Conservation (phyloP, 805 yeast species). For the Jamesozyma gamospora region DNA sequence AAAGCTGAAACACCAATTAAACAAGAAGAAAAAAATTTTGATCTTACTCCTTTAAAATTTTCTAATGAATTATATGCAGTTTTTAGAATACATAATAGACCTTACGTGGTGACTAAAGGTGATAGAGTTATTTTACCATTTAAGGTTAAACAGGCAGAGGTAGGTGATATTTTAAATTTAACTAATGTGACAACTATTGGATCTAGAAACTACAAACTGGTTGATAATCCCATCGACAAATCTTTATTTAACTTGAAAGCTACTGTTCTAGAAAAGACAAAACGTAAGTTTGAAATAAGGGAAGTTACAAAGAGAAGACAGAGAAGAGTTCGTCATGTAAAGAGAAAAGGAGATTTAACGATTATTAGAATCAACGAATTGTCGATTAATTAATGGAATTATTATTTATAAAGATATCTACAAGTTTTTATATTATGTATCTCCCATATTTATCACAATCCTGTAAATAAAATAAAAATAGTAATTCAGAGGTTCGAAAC, state of each 20-base stretch:
- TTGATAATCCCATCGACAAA: constrained; percentile 46
- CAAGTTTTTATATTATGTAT: not conserved
- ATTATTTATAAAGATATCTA: no score
- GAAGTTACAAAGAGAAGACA: constrained; percentile 73
- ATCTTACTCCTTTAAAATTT: constrained; percentile 53
- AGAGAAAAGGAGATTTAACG: constrained; percentile 64
- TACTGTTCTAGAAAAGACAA: constrained; percentile 76
- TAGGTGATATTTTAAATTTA: constrained; percentile 74
- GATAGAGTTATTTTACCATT: constrained; percentile 76
- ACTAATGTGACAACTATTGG: constrained; percentile 76
- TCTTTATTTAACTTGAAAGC: constrained; percentile 55
- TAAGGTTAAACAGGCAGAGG: constrained; percentile 59
- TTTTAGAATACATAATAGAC: constrained; percentile 69
- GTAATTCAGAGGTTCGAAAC: not conserved
- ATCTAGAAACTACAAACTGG: constrained; percentile 66
- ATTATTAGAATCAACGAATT: constrained; percentile 68
- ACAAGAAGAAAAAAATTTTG: constrained; percentile 13
- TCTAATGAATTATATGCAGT: constrained; percentile 71
- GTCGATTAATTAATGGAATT: constrained; percentile 33
- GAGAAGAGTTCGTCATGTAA: constrained; percentile 59
- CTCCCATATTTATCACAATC: not conserved
- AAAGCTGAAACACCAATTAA: not conserved
- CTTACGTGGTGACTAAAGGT: constrained; percentile 84
- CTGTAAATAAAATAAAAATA: constrained; percentile 2
- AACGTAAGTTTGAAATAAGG: constrained; percentile 62